phyloP scores from a whole-genome alignment of 2,329 filamentous ascomycete species.

The Fusarium setosum region DNA sequence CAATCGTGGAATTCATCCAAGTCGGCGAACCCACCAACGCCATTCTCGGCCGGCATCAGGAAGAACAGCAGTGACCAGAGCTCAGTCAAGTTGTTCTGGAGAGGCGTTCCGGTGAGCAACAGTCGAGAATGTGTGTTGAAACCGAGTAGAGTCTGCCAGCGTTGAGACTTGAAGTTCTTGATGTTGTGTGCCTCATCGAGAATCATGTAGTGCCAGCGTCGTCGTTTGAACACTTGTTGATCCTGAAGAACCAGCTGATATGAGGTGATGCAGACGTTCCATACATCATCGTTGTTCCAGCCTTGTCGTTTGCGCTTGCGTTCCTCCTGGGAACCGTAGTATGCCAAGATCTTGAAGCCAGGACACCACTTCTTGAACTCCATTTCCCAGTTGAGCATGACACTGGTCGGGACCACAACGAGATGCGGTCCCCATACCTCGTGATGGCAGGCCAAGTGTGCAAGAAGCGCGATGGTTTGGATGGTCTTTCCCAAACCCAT shows the following conservation, averaged over 20 bases:
- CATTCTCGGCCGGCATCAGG: constrained; percentile 90
- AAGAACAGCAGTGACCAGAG: constrained; percentile 98
- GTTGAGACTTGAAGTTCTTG: constrained; percentile 98
- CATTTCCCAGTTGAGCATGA: constrained; percentile 99
- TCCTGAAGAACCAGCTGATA: constrained; percentile 97
- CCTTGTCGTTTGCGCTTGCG: constrained; percentile 90
- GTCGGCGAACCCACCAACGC: constrained; percentile 90
- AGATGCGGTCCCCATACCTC: constrained; percentile 96
- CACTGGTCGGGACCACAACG: constrained; percentile 95
- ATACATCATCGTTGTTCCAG: constrained; percentile 92
- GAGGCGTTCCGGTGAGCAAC: constrained; percentile 90
- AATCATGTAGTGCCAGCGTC: constrained; percentile 97
- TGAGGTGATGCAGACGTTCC: constrained; percentile 98
- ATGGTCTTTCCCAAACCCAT: constrained; percentile 99
- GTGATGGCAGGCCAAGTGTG: constrained; percentile 90
- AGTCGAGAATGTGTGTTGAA: constrained; percentile 92
- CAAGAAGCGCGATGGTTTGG: constrained; percentile 93
- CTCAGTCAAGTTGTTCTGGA: constrained; percentile 97
- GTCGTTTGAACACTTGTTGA: constrained; percentile 90
- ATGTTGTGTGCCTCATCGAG: constrained; percentile 99
- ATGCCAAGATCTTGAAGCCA: constrained; percentile 96
- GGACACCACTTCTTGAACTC: constrained; percentile 99
- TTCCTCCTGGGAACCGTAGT: constrained; percentile 95
- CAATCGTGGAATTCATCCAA: constrained; percentile 96
- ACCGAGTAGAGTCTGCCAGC: constrained; percentile 94